Evolutionary conservation across 2,329 filamentous ascomycete genomes (phyloP).

Genomic region (Dothideomycetes sp.): DNA sequence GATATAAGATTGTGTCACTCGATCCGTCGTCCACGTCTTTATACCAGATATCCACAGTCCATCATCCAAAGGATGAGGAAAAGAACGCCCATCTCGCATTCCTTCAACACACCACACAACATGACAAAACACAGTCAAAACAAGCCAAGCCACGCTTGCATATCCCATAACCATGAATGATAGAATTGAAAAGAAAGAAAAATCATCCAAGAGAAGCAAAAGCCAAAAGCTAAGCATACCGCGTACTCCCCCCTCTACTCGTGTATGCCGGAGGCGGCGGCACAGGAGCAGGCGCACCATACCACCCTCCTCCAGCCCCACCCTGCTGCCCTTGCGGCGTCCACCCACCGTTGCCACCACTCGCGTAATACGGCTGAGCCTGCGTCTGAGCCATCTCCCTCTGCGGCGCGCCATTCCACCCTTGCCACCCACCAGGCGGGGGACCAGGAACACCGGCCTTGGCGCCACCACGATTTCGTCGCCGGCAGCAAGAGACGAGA

Average conservation of each 20-base stretch:
- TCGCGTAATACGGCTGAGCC: no score
- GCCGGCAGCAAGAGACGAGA: conserved; percentile 42
- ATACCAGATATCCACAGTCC: not conserved
- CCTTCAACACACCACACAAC: not conserved
- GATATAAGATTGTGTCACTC: no score
- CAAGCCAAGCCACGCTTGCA: no score
- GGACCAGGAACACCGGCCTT: not conserved
- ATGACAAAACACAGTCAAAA: not conserved
- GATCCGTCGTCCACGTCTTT: no score
- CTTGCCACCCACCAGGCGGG: conserved; percentile 20
- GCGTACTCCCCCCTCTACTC: not conserved
- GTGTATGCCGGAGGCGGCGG: conserved; percentile 2
- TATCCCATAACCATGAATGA: no score
- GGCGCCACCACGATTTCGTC: conserved; percentile 14
- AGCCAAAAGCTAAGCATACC: not conserved
- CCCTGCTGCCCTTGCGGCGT: no score
- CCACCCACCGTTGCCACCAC: no score
- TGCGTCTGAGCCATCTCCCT: conserved; percentile 8
- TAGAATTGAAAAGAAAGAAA: not conserved
- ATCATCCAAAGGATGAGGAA: not conserved
- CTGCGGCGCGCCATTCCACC: conserved; percentile 19
- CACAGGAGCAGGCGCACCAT: not conserved
- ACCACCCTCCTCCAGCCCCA: conserved; percentile 3
- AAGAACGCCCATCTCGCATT: no score
- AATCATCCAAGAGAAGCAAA: not conserved